phyloP scores from a whole-genome alignment of 2,329 filamentous ascomycete genomes.

The Colletotrichum lini region DNA sequence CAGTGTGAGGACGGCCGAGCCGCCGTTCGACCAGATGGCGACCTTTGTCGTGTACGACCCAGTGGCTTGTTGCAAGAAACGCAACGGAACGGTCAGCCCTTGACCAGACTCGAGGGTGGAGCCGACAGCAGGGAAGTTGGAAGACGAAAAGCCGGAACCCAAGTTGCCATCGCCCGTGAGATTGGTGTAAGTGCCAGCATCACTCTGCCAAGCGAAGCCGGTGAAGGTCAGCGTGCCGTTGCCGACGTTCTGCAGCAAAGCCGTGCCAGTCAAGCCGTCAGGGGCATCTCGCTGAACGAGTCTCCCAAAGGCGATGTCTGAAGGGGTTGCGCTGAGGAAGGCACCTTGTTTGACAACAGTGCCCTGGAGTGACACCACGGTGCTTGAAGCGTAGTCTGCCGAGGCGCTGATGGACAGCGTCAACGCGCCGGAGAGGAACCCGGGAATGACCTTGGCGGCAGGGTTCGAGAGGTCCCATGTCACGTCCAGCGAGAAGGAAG shows the following conservation, averaged over 20 bases:
- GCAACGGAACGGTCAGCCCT: conserved; percentile 50
- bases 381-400: conserved; percentile 52
- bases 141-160: conserved; percentile 51
- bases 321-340: conserved; percentile 54
- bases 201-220: conserved; percentile 52
- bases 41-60: conserved; percentile 54
- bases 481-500: conserved; percentile 57
- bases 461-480: conserved; percentile 54
- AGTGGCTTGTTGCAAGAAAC: conserved; percentile 50
- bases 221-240: conserved; percentile 53
- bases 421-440: conserved; percentile 53
- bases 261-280: conserved; percentile 42
- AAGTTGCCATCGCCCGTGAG: conserved; percentile 49
- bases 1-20: conserved; percentile 50
- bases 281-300: conserved; percentile 52
- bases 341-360: conserved; percentile 54
- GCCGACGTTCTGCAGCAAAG: conserved; percentile 56
- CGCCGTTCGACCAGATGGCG: conserved; percentile 54
- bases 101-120: conserved; percentile 49
- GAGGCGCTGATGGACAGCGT: conserved; percentile 55
- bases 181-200: conserved; percentile 49
- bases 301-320: conserved; percentile 56
- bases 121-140: conserved; percentile 49
- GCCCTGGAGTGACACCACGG: conserved; percentile 56
- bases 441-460: conserved; percentile 50